Percentiles rank a stretch among this genome's conserved stretches.
Evolutionary conservation across 116 monocot species (phyloP).

Genomic region (Posidonia oceanica): DNA sequence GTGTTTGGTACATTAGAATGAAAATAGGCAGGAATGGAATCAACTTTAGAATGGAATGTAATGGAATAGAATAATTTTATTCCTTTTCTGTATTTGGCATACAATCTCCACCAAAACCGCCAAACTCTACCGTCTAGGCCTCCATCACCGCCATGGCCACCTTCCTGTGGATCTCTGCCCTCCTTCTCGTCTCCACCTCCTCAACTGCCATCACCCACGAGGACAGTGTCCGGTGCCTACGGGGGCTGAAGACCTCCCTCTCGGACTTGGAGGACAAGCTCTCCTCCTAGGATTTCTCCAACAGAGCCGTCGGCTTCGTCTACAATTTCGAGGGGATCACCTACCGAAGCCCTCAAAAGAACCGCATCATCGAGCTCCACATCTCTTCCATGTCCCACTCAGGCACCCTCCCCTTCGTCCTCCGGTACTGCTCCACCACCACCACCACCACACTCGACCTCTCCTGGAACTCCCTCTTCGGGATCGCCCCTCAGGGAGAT

Average conservation of each 20-base stretch:
- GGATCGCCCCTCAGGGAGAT: constrained; percentile 45
- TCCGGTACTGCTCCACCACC: constrained; percentile 47
- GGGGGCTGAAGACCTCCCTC: constrained; percentile 8
- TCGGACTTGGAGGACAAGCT: constrained; percentile 6
- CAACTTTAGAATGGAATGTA: too few species aligned
- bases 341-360: constrained; percentile 56
- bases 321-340: constrained; percentile 36
- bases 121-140: too few species aligned
- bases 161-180: too few species aligned
- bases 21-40: too few species aligned
- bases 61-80: too few species aligned
- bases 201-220: too few species aligned
- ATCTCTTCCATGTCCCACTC: constrained; percentile 41
- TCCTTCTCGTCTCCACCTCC: too few species aligned
- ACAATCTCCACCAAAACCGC: too few species aligned
- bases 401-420: constrained; percentile 34
- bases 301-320: constrained; percentile 25
- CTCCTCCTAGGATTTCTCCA: constrained; percentile 33
- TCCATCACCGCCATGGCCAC: too few species aligned
- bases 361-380: constrained; percentile 30
- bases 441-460: constrained; percentile 33
- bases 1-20: too few species aligned
- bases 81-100: too few species aligned
- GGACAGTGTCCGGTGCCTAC: too few species aligned
- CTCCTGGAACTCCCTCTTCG: constrained; percentile 47